Evolutionary conservation across 2,329 filamentous ascomycete genomes (phyloP), one percentile per base, ranked within the genome.

Genomic region (Periglandula ipomoeae): DNA sequence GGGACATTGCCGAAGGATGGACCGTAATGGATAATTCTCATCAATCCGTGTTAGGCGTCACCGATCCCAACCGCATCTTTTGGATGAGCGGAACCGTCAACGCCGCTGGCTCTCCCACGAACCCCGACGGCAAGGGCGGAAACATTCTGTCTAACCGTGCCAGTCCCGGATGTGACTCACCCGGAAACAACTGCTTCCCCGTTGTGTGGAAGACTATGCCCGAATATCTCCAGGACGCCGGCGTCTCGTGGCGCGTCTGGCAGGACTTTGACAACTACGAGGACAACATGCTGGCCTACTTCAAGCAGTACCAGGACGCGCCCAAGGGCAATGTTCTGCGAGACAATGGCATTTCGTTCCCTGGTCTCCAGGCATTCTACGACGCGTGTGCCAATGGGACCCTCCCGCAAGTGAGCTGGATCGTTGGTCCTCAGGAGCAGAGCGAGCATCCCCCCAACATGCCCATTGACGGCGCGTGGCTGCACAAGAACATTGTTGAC

Each of bases 391-490:
- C 66, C 19, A 66, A 69, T 22, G 75, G 75, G 11, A 73, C 67
- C 3, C 64, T 79, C 4, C 75, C 75, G 1, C 68, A 71, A 47
- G 60, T 79, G 47, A 72, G 67, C 53, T 76, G 72, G 59, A 72
- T 77, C 41, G 66, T 79, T 42, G 74, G 73, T 2, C 74, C 74
- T 0, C 74, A 73, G 20, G 75, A 79, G 57, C 74, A 48, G 11
- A 49, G 50, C 19, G 54, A 56, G 45, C 54, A 79, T 56, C 68
- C 75, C 2, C 74, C 75, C 1, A 73, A 74, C 53, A 66, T 69
- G 51, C 75, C 75, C 4, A 70, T 68, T 53, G 75, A 79, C 53
- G 76, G 75, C 13, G 73, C 67, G 2, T 79, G 75, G 75, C 64
- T 78, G 38, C 73, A 78, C 57, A 73, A 75, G 59, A 64, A 74